A percentile compares a stretch with the other conserved stretches of the same genome.
These are phyloP conservation scores for Phytophthora colocasiae DNA, from an alignment of 352 stramenopile genomes.

Conservation along the genomic window DNA sequence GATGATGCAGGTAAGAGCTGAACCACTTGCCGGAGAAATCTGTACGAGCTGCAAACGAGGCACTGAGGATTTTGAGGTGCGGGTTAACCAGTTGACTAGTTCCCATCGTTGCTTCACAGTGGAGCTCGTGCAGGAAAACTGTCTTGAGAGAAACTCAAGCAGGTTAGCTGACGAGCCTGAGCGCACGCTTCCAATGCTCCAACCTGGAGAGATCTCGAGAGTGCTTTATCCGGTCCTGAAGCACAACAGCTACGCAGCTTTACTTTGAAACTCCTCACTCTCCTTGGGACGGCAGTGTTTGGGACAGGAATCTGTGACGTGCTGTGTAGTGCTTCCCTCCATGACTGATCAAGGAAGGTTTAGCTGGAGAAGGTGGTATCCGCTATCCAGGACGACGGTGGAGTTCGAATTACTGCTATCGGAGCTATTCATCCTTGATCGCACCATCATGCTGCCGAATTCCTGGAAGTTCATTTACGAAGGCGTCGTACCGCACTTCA, in stretches of 20 bases:
- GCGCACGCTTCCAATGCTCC: slow-evolving; percentile 50
- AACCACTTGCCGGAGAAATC: slow-evolving; percentile 61
- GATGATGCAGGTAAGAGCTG: slow-evolving; percentile 64
- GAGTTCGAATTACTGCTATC: slow-evolving; percentile 89
- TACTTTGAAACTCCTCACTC: slow-evolving; percentile 66
- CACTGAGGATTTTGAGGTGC: slow-evolving; percentile 35
- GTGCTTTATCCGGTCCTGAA: slow-evolving; percentile 60
- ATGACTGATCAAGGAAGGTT: slow-evolving; percentile 91
- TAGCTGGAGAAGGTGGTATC: slow-evolving; percentile 85
- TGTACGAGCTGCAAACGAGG: slow-evolving; percentile 56
- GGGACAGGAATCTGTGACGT: slow-evolving; percentile 93
- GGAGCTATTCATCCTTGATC: slow-evolving; percentile 90
- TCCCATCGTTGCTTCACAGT: slow-evolving; percentile 72
- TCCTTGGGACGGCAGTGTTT: slow-evolving; percentile 76
- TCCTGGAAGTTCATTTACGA: slow-evolving; percentile 93
- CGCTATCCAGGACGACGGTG: slow-evolving; percentile 67
- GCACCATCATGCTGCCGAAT: slow-evolving; percentile 89
- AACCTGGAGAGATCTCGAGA: slow-evolving; percentile 58
- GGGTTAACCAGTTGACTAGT: slow-evolving; percentile 48
- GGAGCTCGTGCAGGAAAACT: slow-evolving; percentile 79
- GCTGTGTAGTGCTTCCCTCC: slow-evolving; percentile 93
- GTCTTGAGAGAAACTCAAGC: slow-evolving; percentile 69
- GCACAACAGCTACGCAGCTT: slow-evolving; percentile 60
- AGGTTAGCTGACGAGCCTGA: slow-evolving; percentile 55
- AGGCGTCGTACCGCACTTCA: slow-evolving; percentile 93